Evolutionary conservation across 2,329 filamentous ascomycete species (phyloP).

Genomic region (Cylindrodendrum hubeiense): DNA sequence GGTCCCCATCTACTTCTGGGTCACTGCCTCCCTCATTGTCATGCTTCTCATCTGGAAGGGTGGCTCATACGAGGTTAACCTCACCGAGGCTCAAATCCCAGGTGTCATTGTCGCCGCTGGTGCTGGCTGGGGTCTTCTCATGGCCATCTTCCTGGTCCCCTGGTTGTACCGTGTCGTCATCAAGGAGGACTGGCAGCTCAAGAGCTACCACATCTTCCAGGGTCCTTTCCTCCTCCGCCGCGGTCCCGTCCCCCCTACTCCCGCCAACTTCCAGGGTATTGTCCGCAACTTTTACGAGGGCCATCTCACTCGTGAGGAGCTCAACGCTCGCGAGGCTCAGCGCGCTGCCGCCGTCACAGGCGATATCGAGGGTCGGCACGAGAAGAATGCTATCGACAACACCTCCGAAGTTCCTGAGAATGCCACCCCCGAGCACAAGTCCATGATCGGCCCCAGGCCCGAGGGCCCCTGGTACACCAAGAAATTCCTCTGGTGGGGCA

Average conservation of each 20-base stretch:
- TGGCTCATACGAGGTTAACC: slow-evolving; percentile 58
- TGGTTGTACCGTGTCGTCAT: slow-evolving; percentile 71
- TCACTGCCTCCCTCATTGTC: slow-evolving; percentile 65
- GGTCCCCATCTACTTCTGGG: slow-evolving; percentile 68
- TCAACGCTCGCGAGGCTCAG: slow-evolving; percentile 56
- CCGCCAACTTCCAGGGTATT: slow-evolving; percentile 54
- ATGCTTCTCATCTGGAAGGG: slow-evolving; percentile 73
- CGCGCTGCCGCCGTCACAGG: slow-evolving; percentile 32
- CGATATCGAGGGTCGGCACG: slow-evolving; percentile 41
- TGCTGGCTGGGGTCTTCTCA: slow-evolving; percentile 61
- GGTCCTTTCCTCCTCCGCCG: slow-evolving; percentile 66
- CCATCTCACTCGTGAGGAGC: slow-evolving; percentile 65
- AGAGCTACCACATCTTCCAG: slow-evolving; percentile 64
- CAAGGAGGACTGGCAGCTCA: slow-evolving; percentile 71
- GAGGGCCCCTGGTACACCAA: slow-evolving; percentile 58
- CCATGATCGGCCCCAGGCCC: slow-evolving; percentile 54
- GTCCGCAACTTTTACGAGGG: slow-evolving; percentile 69
- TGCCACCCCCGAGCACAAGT: slow-evolving; percentile 47
- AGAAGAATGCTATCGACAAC: slow-evolving; percentile 43
- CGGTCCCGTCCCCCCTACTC: slow-evolving; percentile 51
- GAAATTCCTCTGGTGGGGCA: slow-evolving; percentile 57
- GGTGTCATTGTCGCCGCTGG: slow-evolving; percentile 68
- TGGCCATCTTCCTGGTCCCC: slow-evolving; percentile 67
- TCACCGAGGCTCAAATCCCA: slow-evolving; percentile 62
- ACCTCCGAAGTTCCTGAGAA: slow-evolving; percentile 68